Evolutionary conservation across 2,329 filamentous ascomycete species (phyloP).

Genomic region (Thelonectria discophora): DNA sequence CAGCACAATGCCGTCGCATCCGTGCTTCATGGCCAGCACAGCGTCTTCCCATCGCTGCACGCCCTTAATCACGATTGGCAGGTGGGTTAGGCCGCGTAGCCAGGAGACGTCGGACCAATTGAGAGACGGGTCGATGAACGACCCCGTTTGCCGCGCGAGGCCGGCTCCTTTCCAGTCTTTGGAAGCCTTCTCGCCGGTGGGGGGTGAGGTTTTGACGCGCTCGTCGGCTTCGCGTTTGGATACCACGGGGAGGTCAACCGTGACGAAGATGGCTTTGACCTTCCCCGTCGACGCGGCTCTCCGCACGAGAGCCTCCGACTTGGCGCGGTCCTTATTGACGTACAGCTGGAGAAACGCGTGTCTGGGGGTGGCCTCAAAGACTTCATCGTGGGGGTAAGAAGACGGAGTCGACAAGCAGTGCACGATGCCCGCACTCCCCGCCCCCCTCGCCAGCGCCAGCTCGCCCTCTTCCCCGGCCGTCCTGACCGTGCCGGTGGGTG

Average conservation of each 20-base stretch:
- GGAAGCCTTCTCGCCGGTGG: slow-evolving; percentile 55
- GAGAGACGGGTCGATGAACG: slow-evolving; percentile 66
- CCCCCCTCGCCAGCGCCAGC: slow-evolving; percentile 19
- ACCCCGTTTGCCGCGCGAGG: slow-evolving; percentile 61
- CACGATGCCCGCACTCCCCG: slow-evolving; percentile 4
- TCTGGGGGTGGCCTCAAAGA: neutral
- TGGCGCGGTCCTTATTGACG: slow-evolving; percentile 26
- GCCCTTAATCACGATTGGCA: slow-evolving; percentile 73
- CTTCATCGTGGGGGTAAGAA: slow-evolving; percentile 23
- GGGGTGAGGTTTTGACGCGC: slow-evolving; percentile 45
- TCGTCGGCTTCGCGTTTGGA: slow-evolving; percentile 29
- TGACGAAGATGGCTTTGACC: slow-evolving; percentile 25
- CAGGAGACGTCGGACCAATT: slow-evolving; percentile 73
- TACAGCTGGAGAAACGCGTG: slow-evolving; percentile 28
- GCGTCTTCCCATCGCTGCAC: slow-evolving; percentile 74
- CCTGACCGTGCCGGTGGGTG: slow-evolving; percentile 56
- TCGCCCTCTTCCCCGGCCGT: slow-evolving; percentile 52
- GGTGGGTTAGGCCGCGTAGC: slow-evolving; percentile 58
- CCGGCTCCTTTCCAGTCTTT: slow-evolving; percentile 65
- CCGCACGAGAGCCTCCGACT: slow-evolving; percentile 14
- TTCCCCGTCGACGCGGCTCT: slow-evolving; percentile 5
- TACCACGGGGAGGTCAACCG: slow-evolving; percentile 21
- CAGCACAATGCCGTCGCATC: slow-evolving; percentile 73
- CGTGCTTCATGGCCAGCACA: slow-evolving; percentile 64
- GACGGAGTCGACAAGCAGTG: slow-evolving; percentile 24